These are phyloP conservation scores for Pelargonium myrrhifolium DNA, from an alignment of 441 rosid genomes.

Conservation along the genomic window DNA sequence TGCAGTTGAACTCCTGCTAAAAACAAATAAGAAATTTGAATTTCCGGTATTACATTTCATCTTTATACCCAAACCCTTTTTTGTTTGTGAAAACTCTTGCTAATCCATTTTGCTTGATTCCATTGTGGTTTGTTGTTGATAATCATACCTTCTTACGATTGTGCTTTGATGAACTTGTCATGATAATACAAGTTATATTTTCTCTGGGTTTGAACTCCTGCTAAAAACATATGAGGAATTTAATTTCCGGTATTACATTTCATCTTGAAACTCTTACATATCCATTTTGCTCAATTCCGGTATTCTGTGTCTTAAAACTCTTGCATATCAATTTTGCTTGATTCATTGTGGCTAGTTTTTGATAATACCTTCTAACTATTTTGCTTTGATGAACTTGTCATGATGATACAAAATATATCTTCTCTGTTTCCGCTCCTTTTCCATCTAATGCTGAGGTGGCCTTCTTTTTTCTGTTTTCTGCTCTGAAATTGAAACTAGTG, in stretches of 20 bases:
- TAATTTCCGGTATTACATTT: slow-evolving; percentile 59
- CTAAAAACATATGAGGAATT: slow-evolving; percentile 67
- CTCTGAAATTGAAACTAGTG: neutral
- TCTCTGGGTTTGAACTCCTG: too few species aligned
- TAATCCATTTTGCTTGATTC: neutral
- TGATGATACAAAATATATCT: neutral
- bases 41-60: slow-evolving; percentile 51
- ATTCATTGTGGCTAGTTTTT: neutral
- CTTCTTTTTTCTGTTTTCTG: neutral
- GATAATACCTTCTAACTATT: neutral
- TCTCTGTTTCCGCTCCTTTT: neutral
- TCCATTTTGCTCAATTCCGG: too few species aligned
- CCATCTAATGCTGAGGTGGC: neutral
- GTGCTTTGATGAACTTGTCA: neutral
- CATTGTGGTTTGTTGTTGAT: neutral
- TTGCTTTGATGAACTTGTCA: neutral
- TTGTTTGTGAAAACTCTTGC: neutral
- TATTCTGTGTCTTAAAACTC: neutral
- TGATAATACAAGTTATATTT: too few species aligned
- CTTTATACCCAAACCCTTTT: neutral
- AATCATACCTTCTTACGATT: neutral
- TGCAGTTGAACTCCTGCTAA: slow-evolving; percentile 80
- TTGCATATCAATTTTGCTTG: neutral
- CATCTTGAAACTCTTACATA: neutral
- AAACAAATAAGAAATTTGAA: slow-evolving; percentile 72